Evolutionary conservation across 805 yeast species (phyloP), one percentile per base, ranked within the genome.

Genomic region (Clavispora fructus): DNA sequence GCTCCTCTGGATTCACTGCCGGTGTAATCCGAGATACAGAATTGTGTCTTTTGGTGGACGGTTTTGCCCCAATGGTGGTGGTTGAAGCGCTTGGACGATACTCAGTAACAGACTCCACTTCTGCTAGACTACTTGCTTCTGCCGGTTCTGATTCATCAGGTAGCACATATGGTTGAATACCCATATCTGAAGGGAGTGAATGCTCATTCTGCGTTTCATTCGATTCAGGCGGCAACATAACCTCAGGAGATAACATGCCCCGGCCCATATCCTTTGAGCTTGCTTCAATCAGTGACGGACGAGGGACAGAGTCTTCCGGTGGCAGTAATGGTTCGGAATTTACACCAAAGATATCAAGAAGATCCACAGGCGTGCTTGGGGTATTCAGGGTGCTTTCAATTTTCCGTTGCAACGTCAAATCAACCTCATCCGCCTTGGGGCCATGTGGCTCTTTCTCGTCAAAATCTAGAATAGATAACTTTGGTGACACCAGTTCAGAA

Each of bases 1-100:
- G 74, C 39, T 71, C 69, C 5, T 54, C 50, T 3, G 73, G 67
- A 44, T 63, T 58, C 6, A 63, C 54, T 4, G 45, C 35, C 46
- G 53, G 43, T 29, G 46, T 42, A 3, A 51, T 46, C 11, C 47
- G 40, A 2, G 35, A 39, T 3, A 54, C 41, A 4, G 58, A 55
- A 30, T 49, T 47, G 27, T 48, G 55, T 44, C 54, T 33, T 3
- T 39, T 39, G 7, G 16, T 33, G 12, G 27, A 27, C 7, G 46
- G 45, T n/a, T 42, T 37, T 11, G 40, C 2, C 9, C 17, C 13
- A 10, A 14, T 1, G 6, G 37, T 1, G 10, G 6, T 9, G 35
- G 35, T 2, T 2, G 35, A 14, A n/a, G 29, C 12, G 9, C 12
- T 8, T 27, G 37, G 37, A 7, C 13, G n/a, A 11, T 10, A 33